Evolutionary conservation across 164 flowering plant species (phyloP).

Genomic region (Stephania cephalantha): DNA sequence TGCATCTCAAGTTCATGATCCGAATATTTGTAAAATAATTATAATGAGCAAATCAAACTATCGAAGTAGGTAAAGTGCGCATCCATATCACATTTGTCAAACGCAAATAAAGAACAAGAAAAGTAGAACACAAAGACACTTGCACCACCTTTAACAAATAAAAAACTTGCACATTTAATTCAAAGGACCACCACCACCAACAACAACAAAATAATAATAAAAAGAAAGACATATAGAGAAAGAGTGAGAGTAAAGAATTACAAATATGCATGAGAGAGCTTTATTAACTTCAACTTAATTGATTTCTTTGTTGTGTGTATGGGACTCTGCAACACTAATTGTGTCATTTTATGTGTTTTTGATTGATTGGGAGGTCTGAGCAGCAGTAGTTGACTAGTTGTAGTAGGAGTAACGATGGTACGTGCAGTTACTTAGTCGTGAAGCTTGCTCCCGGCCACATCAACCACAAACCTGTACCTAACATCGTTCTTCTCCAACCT

Average conservation of each 20-base stretch:
- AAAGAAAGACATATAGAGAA: too few relatives aligned
- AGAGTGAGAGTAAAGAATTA: background rate
- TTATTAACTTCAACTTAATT: background rate
- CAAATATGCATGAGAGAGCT: background rate
- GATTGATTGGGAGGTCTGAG: too few relatives aligned
- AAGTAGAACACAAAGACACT: background rate
- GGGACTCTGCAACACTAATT: too few relatives aligned
- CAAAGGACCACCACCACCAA: too few relatives aligned
- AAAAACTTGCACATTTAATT: too few relatives aligned
- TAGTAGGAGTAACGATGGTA: too few relatives aligned
- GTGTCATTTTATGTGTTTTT: background rate
- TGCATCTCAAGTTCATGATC: background rate
- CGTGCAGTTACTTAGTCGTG: constrained; percentile 8
- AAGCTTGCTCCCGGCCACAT: constrained; percentile 80
- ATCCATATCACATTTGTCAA: background rate
- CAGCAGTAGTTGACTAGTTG: too few relatives aligned
- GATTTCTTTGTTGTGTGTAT: background rate
- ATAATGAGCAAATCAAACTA: too few relatives aligned
- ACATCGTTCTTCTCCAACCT: constrained; percentile 85
- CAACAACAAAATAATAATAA: background rate
- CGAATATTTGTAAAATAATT: too few relatives aligned
- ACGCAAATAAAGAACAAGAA: background rate
- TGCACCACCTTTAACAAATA: background rate
- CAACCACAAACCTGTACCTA: constrained; percentile 72
- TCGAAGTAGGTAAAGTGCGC: background rate